A percentile compares a stretch with the other conserved stretches of the same genome.
Evolutionary conservation across 768 basidiomycete genomes (phyloP).

Genomic region (Coprinopsis cinerea): DNA sequence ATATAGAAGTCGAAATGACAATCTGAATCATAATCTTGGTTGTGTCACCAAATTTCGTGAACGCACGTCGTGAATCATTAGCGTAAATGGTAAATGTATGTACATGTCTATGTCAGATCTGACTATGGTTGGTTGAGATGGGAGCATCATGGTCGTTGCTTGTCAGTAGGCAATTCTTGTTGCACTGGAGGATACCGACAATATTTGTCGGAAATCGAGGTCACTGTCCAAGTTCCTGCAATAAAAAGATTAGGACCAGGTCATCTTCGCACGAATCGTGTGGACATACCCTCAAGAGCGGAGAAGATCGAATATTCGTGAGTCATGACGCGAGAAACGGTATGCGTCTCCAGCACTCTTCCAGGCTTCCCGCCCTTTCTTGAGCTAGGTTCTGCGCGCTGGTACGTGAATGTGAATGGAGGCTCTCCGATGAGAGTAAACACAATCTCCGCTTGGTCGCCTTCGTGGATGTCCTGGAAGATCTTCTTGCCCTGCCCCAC

Average conservation of each 20-base stretch:
- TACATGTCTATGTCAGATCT: conserved; percentile 17
- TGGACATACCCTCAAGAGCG: conserved; percentile 70
- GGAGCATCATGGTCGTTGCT: conserved; percentile 21
- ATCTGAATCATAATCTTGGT: neutral
- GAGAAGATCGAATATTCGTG: conserved; percentile 89
- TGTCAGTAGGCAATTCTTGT: conserved; percentile 39
- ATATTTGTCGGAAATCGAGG: conserved; percentile 83
- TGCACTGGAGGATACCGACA: conserved; percentile 83
- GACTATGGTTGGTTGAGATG: conserved; percentile 5
- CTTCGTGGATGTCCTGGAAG: conserved; percentile 87
- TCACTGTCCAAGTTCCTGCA: conserved; percentile 86
- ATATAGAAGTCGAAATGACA: neutral
- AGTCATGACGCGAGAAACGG: conserved; percentile 70
- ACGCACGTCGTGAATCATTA: too few relatives aligned
- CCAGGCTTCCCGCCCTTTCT: conserved; percentile 66
- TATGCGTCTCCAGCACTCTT: conserved; percentile 88
- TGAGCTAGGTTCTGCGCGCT: conserved; percentile 65
- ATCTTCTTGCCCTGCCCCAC: conserved; percentile 81
- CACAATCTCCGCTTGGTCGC: conserved; percentile 89
- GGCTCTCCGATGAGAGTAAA: conserved; percentile 89
- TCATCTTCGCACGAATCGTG: neutral
- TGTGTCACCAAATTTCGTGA: too few relatives aligned
- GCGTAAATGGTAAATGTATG: conserved; percentile 16
- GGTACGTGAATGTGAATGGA: conserved; percentile 95
- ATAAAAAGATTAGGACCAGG: neutral